Percentiles rank a stretch among this genome's conserved stretches.
Conservation (phyloP, 768 basidiomycete genomes). For the Candolleomyces eurysporus region DNA sequence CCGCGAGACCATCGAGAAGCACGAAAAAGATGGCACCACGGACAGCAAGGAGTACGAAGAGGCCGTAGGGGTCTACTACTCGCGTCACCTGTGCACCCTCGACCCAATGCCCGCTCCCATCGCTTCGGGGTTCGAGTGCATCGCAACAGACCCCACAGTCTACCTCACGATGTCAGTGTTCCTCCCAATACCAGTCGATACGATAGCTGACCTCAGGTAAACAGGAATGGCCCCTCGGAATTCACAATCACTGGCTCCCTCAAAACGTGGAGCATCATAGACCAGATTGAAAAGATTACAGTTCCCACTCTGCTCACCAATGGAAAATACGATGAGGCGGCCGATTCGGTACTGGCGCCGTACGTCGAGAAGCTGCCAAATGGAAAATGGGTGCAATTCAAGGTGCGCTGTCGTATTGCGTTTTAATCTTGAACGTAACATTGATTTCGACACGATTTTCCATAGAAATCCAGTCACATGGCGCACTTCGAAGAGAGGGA, state of each 20-base stretch:
- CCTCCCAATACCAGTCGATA: background rate
- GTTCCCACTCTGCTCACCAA: slow-evolving; percentile 41
- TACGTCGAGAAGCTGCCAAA: slow-evolving; percentile 37
- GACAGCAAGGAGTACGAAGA: slow-evolving; percentile 42
- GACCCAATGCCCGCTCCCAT: slow-evolving; percentile 45
- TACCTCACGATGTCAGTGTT: slow-evolving; percentile 42
- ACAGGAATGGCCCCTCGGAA: slow-evolving; percentile 39
- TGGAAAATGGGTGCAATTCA: slow-evolving; percentile 47
- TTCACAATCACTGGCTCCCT: slow-evolving; percentile 37
- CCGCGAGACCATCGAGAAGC: slow-evolving; percentile 35
- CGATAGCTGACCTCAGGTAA: background rate
- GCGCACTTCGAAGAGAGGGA: background rate
- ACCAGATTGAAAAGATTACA: slow-evolving; percentile 40
- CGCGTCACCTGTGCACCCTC: slow-evolving; percentile 39
- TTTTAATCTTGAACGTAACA: too few species aligned
- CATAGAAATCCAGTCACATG: background rate
- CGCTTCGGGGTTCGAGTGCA: slow-evolving; percentile 24
- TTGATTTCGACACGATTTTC: too few species aligned
- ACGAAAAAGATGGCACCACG: slow-evolving; percentile 41
- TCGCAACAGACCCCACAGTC: slow-evolving; percentile 47
- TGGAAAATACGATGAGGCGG: slow-evolving; percentile 38
- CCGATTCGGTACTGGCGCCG: slow-evolving; percentile 34
- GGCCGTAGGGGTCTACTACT: slow-evolving; percentile 41
- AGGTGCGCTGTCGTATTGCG: slow-evolving; percentile 7
- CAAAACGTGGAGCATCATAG: slow-evolving; percentile 45